Evolutionary conservation across 192 early-diverging fungal genomes (phyloP).

Genomic region (Polychytrium aggregatum): DNA sequence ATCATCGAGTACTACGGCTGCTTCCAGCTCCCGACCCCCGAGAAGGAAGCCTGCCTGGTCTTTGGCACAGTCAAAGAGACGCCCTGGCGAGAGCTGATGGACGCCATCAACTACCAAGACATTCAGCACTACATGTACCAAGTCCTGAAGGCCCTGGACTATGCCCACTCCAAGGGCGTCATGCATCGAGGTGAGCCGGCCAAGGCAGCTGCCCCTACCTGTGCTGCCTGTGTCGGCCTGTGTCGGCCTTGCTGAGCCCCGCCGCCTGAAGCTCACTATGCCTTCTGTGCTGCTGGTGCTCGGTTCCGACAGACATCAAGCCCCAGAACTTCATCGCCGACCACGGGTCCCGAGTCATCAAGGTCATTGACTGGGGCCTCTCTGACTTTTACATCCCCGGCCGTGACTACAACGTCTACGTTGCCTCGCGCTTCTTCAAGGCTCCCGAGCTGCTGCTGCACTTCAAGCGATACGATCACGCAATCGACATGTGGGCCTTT

Average conservation of each 20-base stretch:
- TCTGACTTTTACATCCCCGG: slow-evolving; percentile 24
- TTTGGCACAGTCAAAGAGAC: too few relatives aligned
- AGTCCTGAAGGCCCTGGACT: slow-evolving; percentile 18
- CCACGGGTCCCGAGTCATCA: slow-evolving; percentile 11
- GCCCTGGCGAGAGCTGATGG: too few relatives aligned
- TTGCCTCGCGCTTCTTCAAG: slow-evolving; percentile 34
- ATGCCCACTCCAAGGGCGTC: slow-evolving; percentile 26
- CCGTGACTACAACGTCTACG: slow-evolving; percentile 20
- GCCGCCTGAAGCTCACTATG: too few relatives aligned
- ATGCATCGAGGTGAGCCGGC: slow-evolving; percentile 39
- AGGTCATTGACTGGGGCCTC: slow-evolving; percentile 37
- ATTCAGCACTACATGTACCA: slow-evolving; percentile 15
- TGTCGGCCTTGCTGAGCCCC: too few relatives aligned
- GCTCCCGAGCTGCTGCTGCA: slow-evolving; percentile 34
- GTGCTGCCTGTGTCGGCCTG: too few relatives aligned
- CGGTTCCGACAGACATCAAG: too few relatives aligned
- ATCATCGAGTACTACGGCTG: too few relatives aligned
- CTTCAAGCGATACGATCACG: slow-evolving; percentile 28
- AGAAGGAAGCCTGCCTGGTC: too few relatives aligned
- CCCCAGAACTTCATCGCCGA: slow-evolving; percentile 40
- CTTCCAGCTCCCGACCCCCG: too few relatives aligned
- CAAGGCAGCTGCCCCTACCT: too few relatives aligned
- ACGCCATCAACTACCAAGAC: slow-evolving; percentile 13
- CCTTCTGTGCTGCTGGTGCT: too few relatives aligned
- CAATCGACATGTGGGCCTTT: slow-evolving; percentile 34